Evolutionary conservation across 1,284 basidiomycete species (phyloP).

Genomic region (Coniferiporia weirii): DNA sequence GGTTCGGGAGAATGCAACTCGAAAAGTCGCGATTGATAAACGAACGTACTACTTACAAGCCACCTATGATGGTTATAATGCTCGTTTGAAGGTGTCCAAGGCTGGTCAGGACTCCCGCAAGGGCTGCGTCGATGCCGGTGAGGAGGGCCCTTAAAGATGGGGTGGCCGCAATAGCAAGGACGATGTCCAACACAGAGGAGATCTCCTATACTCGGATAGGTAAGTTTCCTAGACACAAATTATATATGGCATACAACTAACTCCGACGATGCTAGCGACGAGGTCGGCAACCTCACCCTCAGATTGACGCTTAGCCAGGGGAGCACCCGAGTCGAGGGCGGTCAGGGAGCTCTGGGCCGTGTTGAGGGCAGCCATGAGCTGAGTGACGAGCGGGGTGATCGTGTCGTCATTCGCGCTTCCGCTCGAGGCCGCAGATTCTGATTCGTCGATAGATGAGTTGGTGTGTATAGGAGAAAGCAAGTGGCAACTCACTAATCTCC

Average conservation of each 20-base stretch:
- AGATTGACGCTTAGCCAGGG: conserved; percentile 12
- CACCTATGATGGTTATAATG: conserved; percentile 18
- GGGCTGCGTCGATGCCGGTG: conserved; percentile 18
- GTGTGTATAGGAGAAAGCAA: neutral
- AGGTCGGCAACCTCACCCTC: conserved; percentile 15
- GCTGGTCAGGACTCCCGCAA: conserved; percentile 18
- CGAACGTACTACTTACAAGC: conserved; percentile 26
- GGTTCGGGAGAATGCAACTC: neutral
- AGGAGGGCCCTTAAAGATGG: conserved; percentile 18
- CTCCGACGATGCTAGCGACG: conserved; percentile 8
- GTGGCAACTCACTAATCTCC: conserved; percentile 10
- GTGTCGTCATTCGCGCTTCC: conserved; percentile 1
- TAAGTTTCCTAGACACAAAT: neutral
- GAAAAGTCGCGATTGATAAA: neutral
- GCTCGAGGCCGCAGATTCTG: neutral
- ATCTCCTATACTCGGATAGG: conserved; percentile 2
- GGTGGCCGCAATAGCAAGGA: neutral
- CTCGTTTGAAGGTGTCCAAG: conserved; percentile 17
- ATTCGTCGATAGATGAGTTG: neutral
- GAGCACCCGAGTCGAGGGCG: neutral
- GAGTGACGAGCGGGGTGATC: conserved; percentile 13
- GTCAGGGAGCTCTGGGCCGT: conserved; percentile 11
- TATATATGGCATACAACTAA: neutral
- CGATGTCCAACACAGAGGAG: neutral
- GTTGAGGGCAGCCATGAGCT: conserved; percentile 16